Conservation (phyloP, 768 basidiomycete species). For the Hebeloma cylindrosporum region DNA sequence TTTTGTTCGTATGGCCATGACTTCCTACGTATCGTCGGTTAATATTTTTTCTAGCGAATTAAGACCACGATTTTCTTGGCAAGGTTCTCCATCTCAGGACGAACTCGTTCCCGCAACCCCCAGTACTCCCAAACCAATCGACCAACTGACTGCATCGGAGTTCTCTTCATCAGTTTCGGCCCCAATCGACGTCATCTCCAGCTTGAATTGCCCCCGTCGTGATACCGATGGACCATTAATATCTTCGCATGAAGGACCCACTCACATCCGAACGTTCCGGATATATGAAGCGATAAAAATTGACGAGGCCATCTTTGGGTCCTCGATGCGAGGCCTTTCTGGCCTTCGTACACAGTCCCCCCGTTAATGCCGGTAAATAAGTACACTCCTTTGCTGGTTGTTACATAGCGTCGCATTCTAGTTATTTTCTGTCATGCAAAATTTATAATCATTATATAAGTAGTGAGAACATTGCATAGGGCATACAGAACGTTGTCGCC, state of each 20-base stretch:
- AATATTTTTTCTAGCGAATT: constrained; percentile 22
- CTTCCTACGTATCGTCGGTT: background rate
- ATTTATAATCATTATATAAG: too few relatives aligned
- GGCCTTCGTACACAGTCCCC: too few relatives aligned
- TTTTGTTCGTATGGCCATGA: too few relatives aligned
- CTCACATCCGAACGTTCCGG: constrained; percentile 52
- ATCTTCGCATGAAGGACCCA: constrained; percentile 38
- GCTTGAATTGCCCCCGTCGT: background rate
- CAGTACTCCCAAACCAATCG: constrained; percentile 4
- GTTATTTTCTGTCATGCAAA: too few relatives aligned
- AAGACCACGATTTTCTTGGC: constrained; percentile 26
- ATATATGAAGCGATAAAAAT: constrained; percentile 54
- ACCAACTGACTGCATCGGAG: constrained; percentile 6
- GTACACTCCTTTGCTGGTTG: too few relatives aligned
- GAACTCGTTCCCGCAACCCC: constrained; percentile 11
- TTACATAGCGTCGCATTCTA: too few relatives aligned
- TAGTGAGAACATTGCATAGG: too few relatives aligned
- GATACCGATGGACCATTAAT: constrained; percentile 5
- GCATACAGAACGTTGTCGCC: too few relatives aligned
- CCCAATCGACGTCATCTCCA: constrained; percentile 4
- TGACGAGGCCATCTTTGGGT: constrained; percentile 23
- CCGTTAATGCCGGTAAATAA: too few relatives aligned
- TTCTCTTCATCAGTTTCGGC: too few relatives aligned
- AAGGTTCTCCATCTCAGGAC: constrained; percentile 5
- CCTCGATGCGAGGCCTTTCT: too few relatives aligned